Base-by-base conservation (phyloP, 2,329 filamentous ascomycete species). In the Alternaria alternata region DNA sequence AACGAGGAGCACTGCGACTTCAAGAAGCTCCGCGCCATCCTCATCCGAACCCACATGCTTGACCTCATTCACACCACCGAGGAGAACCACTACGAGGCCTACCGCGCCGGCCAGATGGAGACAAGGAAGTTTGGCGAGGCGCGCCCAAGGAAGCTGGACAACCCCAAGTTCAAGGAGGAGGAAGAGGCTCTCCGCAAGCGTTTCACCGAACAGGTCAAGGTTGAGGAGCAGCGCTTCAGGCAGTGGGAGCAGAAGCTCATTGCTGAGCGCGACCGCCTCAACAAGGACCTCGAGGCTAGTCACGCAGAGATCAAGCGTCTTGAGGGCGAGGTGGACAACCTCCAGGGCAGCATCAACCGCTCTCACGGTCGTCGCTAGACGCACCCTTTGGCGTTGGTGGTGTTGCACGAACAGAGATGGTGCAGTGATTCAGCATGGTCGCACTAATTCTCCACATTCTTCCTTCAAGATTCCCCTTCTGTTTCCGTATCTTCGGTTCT, bases 241-340 rank as follows among this genome's bases (percentile, higher is more conserved):
- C 91, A 96, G 84, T 99, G 95, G 95, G 95, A 99, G 85, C 95
- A 99, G 89, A 98, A 98, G 88, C 92, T 99, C 81, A 99, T 99
- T 76, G 90, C 92, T 66, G 95, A 99, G 88, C 91, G 95, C 82
- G 96, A 99, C 82, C 93, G 95, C 74, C 89, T 99, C 84, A 99
- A 99, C 89, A 99, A 99, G 89, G 95, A 99, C 78, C 88, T 99
- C 81, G 95, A 99, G 85, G 91, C 92, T 82, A 98, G 94, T 71
- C 96, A 99, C 77, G 94, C 95, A 57, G 80, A 83, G 58, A 96
- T 95, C 87, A 95, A 95, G 87, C 88, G 91, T 80, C 86, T 96
- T 73, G 95, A 99, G 84, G 85, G 87, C 70, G 95, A 99, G 79
- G 90, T 99, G 77, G 95, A 99, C 83, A 84, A 88, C 71, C 92